Percentiles rank a stretch among this genome's conserved stretches.
These are phyloP conservation scores for Flueggea neowawraea DNA, from an alignment of 441 rosid species.

Conservation along the genomic window DNA sequence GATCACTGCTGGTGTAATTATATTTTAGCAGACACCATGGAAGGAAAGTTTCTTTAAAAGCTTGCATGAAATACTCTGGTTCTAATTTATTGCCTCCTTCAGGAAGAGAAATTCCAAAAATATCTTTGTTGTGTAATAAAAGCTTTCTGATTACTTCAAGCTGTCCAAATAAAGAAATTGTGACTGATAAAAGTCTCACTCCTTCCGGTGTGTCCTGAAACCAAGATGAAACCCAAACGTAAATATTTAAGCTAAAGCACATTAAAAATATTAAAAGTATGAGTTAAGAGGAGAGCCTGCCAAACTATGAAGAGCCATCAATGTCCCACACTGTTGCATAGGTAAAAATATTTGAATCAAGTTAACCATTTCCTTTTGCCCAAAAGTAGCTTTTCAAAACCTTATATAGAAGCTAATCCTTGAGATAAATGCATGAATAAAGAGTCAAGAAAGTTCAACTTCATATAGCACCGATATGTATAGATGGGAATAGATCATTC, in stretches of 20 bases:
- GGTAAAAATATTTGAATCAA: too few species aligned
- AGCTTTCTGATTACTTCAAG: constrained; percentile 47
- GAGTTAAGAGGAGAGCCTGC: too few species aligned
- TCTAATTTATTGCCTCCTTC: constrained; percentile 35
- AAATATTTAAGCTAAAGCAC: not conserved
- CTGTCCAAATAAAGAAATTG: constrained; percentile 82
- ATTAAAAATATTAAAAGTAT: not conserved
- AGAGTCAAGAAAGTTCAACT: not conserved
- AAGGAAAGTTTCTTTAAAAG: constrained; percentile 65
- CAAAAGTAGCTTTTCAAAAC: too few species aligned
- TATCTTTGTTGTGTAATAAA: constrained; percentile 23
- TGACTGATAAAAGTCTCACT: constrained; percentile 61
- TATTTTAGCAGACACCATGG: constrained; percentile 80
- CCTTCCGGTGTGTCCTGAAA: constrained; percentile 73
- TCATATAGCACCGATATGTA: too few species aligned
- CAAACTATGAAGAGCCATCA: too few species aligned
- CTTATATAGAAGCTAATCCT: not conserved
- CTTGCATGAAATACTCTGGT: constrained; percentile 46
- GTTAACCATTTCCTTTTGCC: too few species aligned
- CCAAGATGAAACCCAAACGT: constrained; percentile 11
- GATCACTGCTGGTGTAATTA: constrained; percentile 45
- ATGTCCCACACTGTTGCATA: too few species aligned
- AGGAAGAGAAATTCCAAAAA: constrained; percentile 20
- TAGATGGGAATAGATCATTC: too few species aligned
- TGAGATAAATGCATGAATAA: not conserved